phyloP scores from a whole-genome alignment of 1,139 yeast species.

The Yamadazyma aaseri region DNA sequence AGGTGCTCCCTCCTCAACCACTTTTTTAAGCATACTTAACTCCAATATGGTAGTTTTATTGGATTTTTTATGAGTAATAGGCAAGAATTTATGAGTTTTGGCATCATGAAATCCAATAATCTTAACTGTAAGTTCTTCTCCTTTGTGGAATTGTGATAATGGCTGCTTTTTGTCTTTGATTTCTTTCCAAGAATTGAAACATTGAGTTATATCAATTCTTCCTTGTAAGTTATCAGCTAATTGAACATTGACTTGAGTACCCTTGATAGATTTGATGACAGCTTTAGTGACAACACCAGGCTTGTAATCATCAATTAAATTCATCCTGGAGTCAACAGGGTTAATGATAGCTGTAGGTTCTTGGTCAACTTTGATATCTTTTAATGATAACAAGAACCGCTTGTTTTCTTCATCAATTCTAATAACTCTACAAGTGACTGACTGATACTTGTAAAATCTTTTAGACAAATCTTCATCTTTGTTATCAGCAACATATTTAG shows the following conservation, averaged over 20 bases:
- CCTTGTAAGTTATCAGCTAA: slow-evolving; percentile 82
- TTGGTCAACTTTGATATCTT: slow-evolving; percentile 26
- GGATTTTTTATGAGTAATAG: slow-evolving; percentile 58
- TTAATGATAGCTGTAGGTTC: slow-evolving; percentile 35
- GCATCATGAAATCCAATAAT: slow-evolving; percentile 80
- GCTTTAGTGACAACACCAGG: slow-evolving; percentile 67
- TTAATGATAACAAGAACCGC: slow-evolving; percentile 66
- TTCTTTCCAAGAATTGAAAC: slow-evolving; percentile 54
- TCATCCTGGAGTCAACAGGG: slow-evolving; percentile 59
- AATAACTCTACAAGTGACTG: slow-evolving; percentile 64
- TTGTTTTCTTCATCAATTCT: slow-evolving; percentile 65
- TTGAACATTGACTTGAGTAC: slow-evolving; percentile 72
- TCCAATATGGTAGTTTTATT: slow-evolving; percentile 63
- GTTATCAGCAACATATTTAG: slow-evolving; percentile 65
- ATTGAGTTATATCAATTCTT: slow-evolving; percentile 73
- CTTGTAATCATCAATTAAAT: slow-evolving; percentile 47
- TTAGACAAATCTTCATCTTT: slow-evolving; percentile 56
- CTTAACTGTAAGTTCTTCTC: slow-evolving; percentile 58
- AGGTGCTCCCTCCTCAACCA: slow-evolving; percentile 20
- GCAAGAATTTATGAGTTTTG: slow-evolving; percentile 65
- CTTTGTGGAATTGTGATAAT: slow-evolving; percentile 56
- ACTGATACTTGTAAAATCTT: slow-evolving; percentile 61
- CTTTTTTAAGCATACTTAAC: slow-evolving; percentile 51
- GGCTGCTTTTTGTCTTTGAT: slow-evolving; percentile 63
- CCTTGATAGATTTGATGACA: slow-evolving; percentile 59